Evolutionary conservation across 1,284 basidiomycete species (phyloP).

Genomic region (Entoloma clypeatum): DNA sequence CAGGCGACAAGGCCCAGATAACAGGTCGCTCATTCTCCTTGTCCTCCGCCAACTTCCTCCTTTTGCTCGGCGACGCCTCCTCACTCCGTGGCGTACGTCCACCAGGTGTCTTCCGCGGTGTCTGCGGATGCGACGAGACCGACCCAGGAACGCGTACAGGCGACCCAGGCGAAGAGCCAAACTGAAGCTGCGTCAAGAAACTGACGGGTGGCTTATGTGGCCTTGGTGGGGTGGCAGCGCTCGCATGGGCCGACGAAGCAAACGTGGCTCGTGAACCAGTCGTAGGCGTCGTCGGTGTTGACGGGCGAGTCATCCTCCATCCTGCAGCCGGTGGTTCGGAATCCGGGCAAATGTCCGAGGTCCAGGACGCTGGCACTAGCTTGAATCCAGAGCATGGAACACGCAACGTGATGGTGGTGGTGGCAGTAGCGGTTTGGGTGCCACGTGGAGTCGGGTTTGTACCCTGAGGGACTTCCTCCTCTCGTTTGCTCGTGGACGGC

Average conservation of each 20-base stretch:
- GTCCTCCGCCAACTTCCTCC: conserved; percentile 27
- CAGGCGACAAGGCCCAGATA: conserved; percentile 26
- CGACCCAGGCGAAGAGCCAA: conserved; percentile 19
- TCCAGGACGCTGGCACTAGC: background rate
- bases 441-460: background rate
- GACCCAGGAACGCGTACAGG: conserved; percentile 14
- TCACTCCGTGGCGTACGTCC: conserved; percentile 2
- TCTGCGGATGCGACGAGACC: conserved; percentile 5
- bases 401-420: background rate
- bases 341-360: too few species aligned
- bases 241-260: background rate
- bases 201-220: conserved; percentile 28
- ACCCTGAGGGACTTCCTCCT: too few species aligned
- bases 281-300: conserved; percentile 4
- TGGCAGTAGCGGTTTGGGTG: conserved; percentile 9
- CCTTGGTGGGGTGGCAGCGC: conserved; percentile 28
- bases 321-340: too few species aligned
- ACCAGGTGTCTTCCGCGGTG: conserved; percentile 7
- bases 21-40: too few species aligned
- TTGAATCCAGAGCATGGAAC: background rate
- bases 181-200: conserved; percentile 7
- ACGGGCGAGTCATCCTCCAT: too few species aligned
- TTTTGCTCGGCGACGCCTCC: conserved; percentile 22
- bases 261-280: background rate
- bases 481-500: too few species aligned